Evolutionary conservation across 208 protist genomes (phyloP), one percentile per base, ranked within the genome.

Genomic region (Leishmania turanica): DNA sequence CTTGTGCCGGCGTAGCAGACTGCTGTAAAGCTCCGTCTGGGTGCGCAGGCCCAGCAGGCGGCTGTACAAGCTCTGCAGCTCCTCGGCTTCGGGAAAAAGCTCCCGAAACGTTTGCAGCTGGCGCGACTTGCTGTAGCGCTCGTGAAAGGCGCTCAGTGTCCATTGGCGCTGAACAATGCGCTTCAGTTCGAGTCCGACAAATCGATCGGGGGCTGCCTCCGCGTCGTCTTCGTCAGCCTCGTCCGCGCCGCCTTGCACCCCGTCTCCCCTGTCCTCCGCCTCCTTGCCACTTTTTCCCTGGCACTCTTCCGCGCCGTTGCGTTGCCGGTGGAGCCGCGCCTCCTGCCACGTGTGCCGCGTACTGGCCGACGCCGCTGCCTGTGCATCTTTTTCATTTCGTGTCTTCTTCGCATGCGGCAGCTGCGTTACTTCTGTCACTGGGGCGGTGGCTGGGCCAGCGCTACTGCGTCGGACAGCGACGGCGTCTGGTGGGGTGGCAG

Each of bases 131-230:
- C 82, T 78, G 82, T 97, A 95, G 34, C 93, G 90, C 34, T 87
- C 84, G 70, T 94, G 91, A 77, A 97, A 96, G 31, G 88, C 80
- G 53, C 34, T 75, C 24, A 97, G 69, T 31, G 84, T 83, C 91
- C 94, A 96, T 45, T 90, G 65, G 17, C 87, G 85, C 79, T 97
- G 90, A 31, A 89, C 78, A 62, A 97, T 86, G 27, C 85, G 84
- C 87, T 97, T 96, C 54, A 97, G 82, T 77, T 96, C 91, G 49
- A 97, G 76, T 34, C 92, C 94, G 37, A 96, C 79, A 81, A 97
- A 97, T 24, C 51, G 77, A 27, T 80, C 66, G n/a, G 82, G 84
- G 64, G 85, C 79, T 31, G 40, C 78, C 68, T 86, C 79, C 40
- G 13, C 45, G 17, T 72, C 56, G 4, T 90, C 81, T 19, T 70